Base-by-base conservation (phyloP, 129 eudicot species). In the Chrysanthemum lavandulifolium region DNA sequence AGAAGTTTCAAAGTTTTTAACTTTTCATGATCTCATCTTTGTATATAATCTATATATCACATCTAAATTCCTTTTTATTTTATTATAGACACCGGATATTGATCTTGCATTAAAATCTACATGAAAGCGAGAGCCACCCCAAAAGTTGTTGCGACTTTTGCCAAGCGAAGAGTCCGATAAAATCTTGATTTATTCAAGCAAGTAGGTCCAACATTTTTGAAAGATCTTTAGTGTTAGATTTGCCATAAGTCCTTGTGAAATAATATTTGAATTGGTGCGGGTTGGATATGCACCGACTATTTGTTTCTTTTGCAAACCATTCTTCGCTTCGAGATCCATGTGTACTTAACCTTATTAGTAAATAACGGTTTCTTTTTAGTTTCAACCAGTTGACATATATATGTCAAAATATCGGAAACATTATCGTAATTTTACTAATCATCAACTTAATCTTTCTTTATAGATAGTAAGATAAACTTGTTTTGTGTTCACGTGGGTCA, bases 271-370 rank as follows among this genome's bases (percentile, higher is more conserved):
- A 51, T 47, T 57, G 57, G 45, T 69, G 69, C 88, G 90, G 98
- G 98, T 94, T 79, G 98, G 98, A 18, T 94, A 94, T 72, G 86
- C 98, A 36, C 98, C 98, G 98, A 94, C 82, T 94, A 94, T 81
- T 75, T 94, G 79, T 94, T 87, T 67, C 97, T 94, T 58, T 91
- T 94, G 86, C 98, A 94, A 90, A 94, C 98, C 51, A 94, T 94
- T 67, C 97, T 94, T 33, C 87, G 98, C n/a, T 52, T 60, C 97
- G n/a, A 72, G 96, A 94, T 86, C 92, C 98, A 71, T 96, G 90
- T 97, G 98, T 94, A 83, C 69, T 40, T 18, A 7, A 49, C 12
- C 19, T 33, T 59, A 23, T 6, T 31, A 3, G 45, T 53, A 61
- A 36, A 36, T 36, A 36, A 36, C 43, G 6, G 43, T 36, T 23